Base-by-base conservation (phyloP, 2,329 filamentous ascomycete genomes). In the Raffaelea albimanens region DNA sequence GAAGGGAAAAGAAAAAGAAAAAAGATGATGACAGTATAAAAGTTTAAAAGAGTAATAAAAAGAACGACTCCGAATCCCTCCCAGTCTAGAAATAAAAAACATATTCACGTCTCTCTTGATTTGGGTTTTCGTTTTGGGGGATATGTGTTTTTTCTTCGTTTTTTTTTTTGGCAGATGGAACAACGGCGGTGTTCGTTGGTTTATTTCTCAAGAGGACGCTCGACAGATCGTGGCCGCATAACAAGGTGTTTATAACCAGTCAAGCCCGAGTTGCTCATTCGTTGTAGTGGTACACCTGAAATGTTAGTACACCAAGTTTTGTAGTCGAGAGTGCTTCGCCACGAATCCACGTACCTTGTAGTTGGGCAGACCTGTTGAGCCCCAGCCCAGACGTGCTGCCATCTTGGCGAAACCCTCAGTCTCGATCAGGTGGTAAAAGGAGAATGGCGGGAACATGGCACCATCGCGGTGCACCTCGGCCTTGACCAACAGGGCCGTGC, bases 351-450 rank as follows among this genome's bases (percentile, higher is more conserved):
- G 2, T 18, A 96, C 93, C 75, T 91, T 90, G 69, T 98, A 98
- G 69, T 97, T 95, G 39, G 93, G 93, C 60, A 97, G 69, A n/a
- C 93, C 93, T 56, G 76, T 88, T 50, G 86, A 78, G 52, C 83
- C 75, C 82, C 89, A 96, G 43, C 89, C 89, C 60, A 98, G 66
- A 55, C 93, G 75, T 63, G 80, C 84, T 13, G 90, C 90, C 93
- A 98, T 98, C 69, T 91, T 95, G 18, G 93, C 90, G 60, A 98
- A 98, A 0, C 93, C 93, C 61, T 98, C 93, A 0, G 93, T 97
- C 72, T 98, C 93, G 52, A 98, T 94, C 51, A 98, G 73, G 65
- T 98, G 85, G 63, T 96, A 97, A 62, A 98, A 98, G 3, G 91
- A 69, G 62, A 98, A 98, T 0, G 93, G 80, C 18, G 93, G 93